Percentiles rank a stretch among this genome's conserved stretches.
Conservation (phyloP, 1,284 basidiomycete species). For the Ustilago tritici region DNA sequence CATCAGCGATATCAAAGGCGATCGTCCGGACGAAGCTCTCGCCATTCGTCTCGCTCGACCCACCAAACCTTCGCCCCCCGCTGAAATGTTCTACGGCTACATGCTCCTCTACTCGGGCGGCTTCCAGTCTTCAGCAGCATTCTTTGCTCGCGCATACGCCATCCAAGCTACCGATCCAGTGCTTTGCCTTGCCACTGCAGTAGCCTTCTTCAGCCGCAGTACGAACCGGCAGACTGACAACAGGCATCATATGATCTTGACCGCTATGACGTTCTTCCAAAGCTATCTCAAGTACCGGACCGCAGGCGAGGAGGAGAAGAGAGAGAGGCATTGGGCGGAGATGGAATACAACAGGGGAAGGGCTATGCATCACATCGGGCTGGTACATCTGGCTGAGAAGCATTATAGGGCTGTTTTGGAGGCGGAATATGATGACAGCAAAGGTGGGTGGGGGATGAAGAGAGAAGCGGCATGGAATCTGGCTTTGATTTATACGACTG, state of each 20-base stretch:
- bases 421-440: not conserved
- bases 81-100: constrained; percentile 86
- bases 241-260: constrained; percentile 76
- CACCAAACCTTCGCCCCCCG: constrained; percentile 73
- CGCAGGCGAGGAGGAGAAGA: constrained; percentile 71
- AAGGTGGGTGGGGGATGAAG: constrained; percentile 26
- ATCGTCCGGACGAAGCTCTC: constrained; percentile 24
- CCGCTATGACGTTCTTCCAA: constrained; percentile 49
- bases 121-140: constrained; percentile 88
- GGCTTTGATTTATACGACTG: constrained; percentile 54
- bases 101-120: constrained; percentile 85
- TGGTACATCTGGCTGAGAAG: constrained; percentile 59
- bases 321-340: constrained; percentile 70
- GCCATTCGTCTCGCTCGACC: constrained; percentile 42
- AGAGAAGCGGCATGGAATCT: constrained; percentile 66
- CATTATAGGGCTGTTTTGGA: constrained; percentile 57
- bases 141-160: constrained; percentile 87
- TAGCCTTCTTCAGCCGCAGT: constrained; percentile 86
- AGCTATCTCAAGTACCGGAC: constrained; percentile 75
- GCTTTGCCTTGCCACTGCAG: constrained; percentile 82
- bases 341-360: constrained; percentile 93
- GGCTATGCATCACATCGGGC: constrained; percentile 83
- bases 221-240: constrained; percentile 96
- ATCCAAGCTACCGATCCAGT: constrained; percentile 85
- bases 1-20: constrained; percentile 20